Base-by-base conservation (phyloP, 352 stramenopile species). In the Phytophthora ohioensis region DNA sequence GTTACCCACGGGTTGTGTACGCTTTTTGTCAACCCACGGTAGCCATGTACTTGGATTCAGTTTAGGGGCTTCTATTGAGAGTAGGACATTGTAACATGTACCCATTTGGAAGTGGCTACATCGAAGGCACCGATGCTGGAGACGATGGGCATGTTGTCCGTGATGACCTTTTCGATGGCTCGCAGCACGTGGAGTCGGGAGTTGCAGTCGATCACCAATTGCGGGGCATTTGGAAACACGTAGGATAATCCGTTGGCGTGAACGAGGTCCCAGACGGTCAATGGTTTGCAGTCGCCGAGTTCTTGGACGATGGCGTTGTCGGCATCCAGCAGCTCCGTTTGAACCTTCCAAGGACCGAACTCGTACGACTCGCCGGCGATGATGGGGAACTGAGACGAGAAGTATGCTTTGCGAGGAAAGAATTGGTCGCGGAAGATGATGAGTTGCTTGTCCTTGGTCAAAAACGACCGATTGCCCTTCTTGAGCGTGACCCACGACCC, bases 401-500 rank as follows among this genome's bases (percentile, higher is more conserved):
- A 69, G 21, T 82, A 69, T 13, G 69, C 48, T 39, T 75, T 46
- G 3, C 58, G 68, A 13, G 80, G 80, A 57, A 94, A 95, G 45
- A 94, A 90, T 5, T 69, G 78, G 64, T 94, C 85, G 56, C 88
- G 88, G 72, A 95, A 95, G 60, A 95, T 84, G 52, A 95, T 79
- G 49, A 94, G 83, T 64, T 79, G 57, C 38, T 82, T 79, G 61
- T 88, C 74, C 17, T 75, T 69, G 17, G 85, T 94, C 41, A 95
- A 67, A 63, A 90, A 93, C 15, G 84, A 91, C n/a, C 87, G 81
- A 47, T 92, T 93, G 41, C 73, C 73, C 71, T 95, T 94, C 73
- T 95, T 95, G 64, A 95, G 79, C 60, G 86, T 94, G 65, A 94
- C 80, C 88, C 88, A 95, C 65, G 87, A 88, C 58, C 79, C 81